phyloP scores from a whole-genome alignment of 2,329 filamentous ascomycete genomes.

The Fusarium veterinarium region DNA sequence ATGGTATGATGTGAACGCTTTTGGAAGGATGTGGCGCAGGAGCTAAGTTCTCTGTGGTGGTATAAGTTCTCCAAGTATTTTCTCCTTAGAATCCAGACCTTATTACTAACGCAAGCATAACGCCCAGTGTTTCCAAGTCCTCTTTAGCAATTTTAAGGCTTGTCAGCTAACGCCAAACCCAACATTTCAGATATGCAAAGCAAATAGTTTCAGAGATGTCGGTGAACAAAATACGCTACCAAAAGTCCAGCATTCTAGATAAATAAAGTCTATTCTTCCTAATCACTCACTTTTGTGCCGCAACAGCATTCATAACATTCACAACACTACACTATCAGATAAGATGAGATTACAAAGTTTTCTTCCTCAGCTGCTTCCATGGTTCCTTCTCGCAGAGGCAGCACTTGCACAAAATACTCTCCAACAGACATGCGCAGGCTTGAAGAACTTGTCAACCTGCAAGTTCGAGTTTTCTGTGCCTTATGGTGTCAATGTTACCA shows the following conservation, averaged over 20 bases:
- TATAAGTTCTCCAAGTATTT: too few relatives aligned
- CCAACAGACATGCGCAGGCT: neutral
- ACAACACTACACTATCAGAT: rapidly evolving
- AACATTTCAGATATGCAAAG: neutral
- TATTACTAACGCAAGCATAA: neutral
- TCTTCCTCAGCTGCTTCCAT: rapidly evolving
- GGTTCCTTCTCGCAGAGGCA: rapidly evolving
- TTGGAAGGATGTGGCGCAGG: neutral
- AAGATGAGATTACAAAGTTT: neutral
- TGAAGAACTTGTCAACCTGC: neutral
- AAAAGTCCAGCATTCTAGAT: rapidly evolving
- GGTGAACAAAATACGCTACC: neutral
- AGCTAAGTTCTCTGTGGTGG: neutral
- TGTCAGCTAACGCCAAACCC: neutral
- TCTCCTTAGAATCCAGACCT: neutral
- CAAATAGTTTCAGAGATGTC: neutral
- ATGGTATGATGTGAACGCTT: neutral
- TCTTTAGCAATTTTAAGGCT: neutral
- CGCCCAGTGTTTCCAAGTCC: neutral
- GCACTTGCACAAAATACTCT: neutral
- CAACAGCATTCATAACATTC: rapidly evolving
- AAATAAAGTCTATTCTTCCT: rapidly evolving
- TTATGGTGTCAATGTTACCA: neutral
- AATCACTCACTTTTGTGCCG: rapidly evolving
- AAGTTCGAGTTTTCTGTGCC: neutral